Evolutionary conservation across 2,329 filamentous ascomycete genomes (phyloP).

Genomic region (Aspergillus ochraceoroseus): DNA sequence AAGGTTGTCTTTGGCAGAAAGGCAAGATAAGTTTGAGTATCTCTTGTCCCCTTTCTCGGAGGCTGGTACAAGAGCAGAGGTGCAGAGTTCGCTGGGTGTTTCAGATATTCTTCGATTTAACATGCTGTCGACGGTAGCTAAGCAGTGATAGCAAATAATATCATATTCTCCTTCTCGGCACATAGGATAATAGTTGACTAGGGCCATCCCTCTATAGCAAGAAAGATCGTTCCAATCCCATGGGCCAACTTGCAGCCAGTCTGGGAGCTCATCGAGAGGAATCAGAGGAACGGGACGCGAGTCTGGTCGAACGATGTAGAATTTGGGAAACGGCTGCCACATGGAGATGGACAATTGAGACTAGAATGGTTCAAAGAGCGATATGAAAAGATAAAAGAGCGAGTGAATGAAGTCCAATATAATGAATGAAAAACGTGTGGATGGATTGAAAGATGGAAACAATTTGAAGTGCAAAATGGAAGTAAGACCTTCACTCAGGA

Average conservation of each 20-base stretch:
- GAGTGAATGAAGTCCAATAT: slow-evolving; percentile 1
- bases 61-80: too few species aligned
- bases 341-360: slow-evolving; percentile 8
- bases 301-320: slow-evolving; percentile 39
- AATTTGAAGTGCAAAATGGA: too few species aligned
- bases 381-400: slow-evolving; percentile 6
- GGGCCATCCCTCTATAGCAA: slow-evolving; percentile 22
- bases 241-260: slow-evolving; percentile 31
- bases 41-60: too few species aligned
- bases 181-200: slow-evolving; percentile 21
- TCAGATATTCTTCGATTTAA: slow-evolving; percentile 26
- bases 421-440: too few species aligned
- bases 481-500: too few species aligned
- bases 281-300: slow-evolving; percentile 38
- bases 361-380: too few species aligned
- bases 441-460: too few species aligned
- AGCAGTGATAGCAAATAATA: slow-evolving; percentile 32
- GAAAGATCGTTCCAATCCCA: slow-evolving; percentile 20
- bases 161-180: slow-evolving; percentile 34
- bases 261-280: slow-evolving; percentile 43
- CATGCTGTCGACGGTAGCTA: slow-evolving; percentile 19
- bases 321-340: slow-evolving; percentile 31
- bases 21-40: background rate
- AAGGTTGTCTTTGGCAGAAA: slow-evolving; percentile 3
- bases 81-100: slow-evolving; percentile 3